These are phyloP conservation scores for Priceomyces castillae DNA, from an alignment of 805 yeast genomes.

Conservation along the genomic window DNA sequence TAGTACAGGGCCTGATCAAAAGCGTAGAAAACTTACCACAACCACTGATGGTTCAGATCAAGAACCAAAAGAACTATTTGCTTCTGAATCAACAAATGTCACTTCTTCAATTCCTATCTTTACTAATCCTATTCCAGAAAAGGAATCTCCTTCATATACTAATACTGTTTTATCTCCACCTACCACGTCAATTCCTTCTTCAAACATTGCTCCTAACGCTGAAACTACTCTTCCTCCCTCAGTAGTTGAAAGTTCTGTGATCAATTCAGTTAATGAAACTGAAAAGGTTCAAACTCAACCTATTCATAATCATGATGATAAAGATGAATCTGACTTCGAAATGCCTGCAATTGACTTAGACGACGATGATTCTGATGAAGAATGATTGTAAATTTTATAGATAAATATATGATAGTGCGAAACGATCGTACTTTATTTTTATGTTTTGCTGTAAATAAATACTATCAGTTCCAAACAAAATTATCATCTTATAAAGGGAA, in stretches of 20 bases:
- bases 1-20: not conserved
- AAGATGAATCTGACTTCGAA: constrained; percentile 45
- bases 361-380: constrained; percentile 40
- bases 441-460: constrained; percentile 1
- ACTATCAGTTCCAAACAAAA: not conserved
- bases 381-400: constrained; percentile 11
- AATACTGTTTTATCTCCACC: no score
- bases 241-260: no score
- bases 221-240: no score
- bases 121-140: no score
- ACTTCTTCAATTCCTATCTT: no score
- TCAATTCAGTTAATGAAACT: not conserved
- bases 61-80: no score
- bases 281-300: not conserved
- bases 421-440: not conserved
- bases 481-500: not conserved
- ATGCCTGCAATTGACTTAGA: constrained; percentile 47
- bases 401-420: not conserved
- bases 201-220: no score
- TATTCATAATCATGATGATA: not conserved
- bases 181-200: no score
- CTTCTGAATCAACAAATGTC: no score
- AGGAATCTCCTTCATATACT: no score
- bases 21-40: not conserved
- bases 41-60: no score